phyloP scores from a whole-genome alignment of 371 early-diverging fungal genomes.

The Mucor ambiguus region DNA sequence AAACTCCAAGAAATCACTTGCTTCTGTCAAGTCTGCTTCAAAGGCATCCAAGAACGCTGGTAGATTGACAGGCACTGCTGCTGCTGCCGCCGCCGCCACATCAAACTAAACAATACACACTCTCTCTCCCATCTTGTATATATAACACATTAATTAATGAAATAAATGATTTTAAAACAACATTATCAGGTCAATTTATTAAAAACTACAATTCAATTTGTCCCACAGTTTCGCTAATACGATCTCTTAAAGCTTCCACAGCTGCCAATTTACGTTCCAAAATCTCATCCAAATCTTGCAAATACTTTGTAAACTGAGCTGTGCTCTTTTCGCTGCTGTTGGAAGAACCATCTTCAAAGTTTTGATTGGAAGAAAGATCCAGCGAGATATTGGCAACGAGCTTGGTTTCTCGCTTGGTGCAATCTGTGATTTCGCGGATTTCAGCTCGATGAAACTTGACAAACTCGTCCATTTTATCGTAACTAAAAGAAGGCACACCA shows the following conservation, averaged over 20 bases:
- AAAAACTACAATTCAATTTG: constrained; percentile 34
- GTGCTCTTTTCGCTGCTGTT: constrained; percentile 17
- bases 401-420: constrained; percentile 79
- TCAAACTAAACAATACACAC: background rate
- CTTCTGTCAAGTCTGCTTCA: background rate
- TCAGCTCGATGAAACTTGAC: constrained; percentile 80
- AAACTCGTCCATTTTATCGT: constrained; percentile 65
- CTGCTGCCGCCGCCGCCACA: background rate
- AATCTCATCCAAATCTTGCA: constrained; percentile 60
- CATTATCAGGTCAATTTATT: background rate
- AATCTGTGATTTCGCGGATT: constrained; percentile 79
- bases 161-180: background rate
- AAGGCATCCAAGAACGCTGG: background rate
- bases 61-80: background rate
- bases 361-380: constrained; percentile 41
- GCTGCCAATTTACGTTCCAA: constrained; percentile 58
- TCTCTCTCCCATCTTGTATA: background rate
- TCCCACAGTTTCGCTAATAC: constrained; percentile 45
- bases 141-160: background rate
- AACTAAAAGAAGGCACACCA: constrained; percentile 30
- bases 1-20: background rate
- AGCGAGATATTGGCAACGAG: constrained; percentile 76
- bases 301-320: constrained; percentile 43
- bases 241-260: constrained; percentile 53
- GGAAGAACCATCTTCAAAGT: constrained; percentile 4